Base-by-base conservation (phyloP, 768 basidiomycete species). In the Macrolepiota fuliginosa region DNA sequence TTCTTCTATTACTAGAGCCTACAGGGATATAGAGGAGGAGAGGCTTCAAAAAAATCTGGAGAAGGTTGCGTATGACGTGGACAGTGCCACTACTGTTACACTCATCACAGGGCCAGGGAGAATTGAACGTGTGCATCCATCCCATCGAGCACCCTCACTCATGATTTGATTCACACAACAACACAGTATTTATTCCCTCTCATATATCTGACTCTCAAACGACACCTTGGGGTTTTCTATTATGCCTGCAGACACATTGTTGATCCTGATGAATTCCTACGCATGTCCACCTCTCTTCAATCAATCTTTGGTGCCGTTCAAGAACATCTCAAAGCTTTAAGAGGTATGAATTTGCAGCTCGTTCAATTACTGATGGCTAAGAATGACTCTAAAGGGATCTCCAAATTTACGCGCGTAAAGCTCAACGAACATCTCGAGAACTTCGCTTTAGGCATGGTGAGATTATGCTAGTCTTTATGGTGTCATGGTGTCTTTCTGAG, bases 391-490 rank as follows among this genome's bases (percentile, higher is more conserved):
- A 1, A 24, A 75, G 76, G 72, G 15, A 66, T 76, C 4, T 76
- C 73, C 65, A 76, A 75, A 50, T 73, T 76, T 58, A 74, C 70
- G 0, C 70, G 74, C 35, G 63, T 72, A 1, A 71, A 77, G 52
- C 70, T 76, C 3, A 67, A 73, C 54, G 66, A 68, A 22, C 70
- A 69, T 15, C 64, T 77, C 4, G 72, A 71, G 12, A 77, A 76
- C 52, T 74, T 75, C 46, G 75, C 75, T 2, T 74, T 77, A 56
- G 76, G 76, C 5, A 68, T 77, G 46, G 75, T 77, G 47, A 54
- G 49, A 51, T 71, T 64, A 19, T 19, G 27, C 9, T 0, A 4
- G 10, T 15, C 24, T 2, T 39, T 10, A n/a, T n/a, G n/a, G n/a
- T n/a, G n/a, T n/a, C n/a, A n/a, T n/a, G n/a, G n/a, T n/a, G 19